Evolutionary conservation across 192 early-diverging fungal species (phyloP).

Genomic region (Linnemannia schmuckeri): DNA sequence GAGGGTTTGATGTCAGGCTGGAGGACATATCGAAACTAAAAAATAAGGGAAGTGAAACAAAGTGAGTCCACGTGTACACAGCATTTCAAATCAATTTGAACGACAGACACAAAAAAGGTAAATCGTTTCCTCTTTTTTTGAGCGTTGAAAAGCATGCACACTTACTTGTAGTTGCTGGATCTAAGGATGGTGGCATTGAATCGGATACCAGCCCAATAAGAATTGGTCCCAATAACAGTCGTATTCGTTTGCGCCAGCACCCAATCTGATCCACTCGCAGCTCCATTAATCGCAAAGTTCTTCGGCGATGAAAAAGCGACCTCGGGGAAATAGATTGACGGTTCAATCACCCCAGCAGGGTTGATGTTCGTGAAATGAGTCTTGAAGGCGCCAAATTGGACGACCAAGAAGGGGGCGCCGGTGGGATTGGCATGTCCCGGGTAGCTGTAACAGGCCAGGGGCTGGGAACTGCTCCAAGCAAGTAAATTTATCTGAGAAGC

Average conservation of each 20-base stretch:
- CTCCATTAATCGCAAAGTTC: background rate
- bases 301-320: background rate
- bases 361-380: background rate
- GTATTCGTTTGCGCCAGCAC: background rate
- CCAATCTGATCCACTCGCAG: background rate
- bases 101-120: no score
- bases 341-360: background rate
- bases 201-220: background rate
- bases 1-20: slow-evolving; percentile 9
- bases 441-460: background rate
- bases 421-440: background rate
- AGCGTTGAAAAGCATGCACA: background rate
- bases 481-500: background rate
- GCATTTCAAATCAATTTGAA: background rate
- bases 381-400: background rate
- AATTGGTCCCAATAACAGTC: background rate
- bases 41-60: background rate
- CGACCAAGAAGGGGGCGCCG: background rate
- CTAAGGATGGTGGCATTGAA: background rate
- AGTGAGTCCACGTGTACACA: background rate
- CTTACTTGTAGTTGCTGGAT: background rate
- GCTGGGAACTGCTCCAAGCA: background rate
- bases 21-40: slow-evolving; percentile 14
- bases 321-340: background rate
- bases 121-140: background rate